Conservation (phyloP, 306 rosid genomes). For the Quercus engelmannii region DNA sequence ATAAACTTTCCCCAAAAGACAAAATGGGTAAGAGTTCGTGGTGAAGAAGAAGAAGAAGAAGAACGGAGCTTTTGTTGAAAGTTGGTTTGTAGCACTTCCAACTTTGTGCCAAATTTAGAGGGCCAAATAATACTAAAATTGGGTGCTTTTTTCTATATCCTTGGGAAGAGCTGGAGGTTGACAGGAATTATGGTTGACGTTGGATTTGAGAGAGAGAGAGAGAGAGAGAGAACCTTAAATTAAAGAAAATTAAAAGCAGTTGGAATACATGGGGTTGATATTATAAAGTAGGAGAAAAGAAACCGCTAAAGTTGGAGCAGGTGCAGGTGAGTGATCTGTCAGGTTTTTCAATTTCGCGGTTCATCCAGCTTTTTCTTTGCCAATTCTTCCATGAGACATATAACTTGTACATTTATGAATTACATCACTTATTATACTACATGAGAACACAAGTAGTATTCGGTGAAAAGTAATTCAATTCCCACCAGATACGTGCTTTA, state of each 20-base stretch:
- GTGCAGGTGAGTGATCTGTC: background rate
- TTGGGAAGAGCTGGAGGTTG: background rate
- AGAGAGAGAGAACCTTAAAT: conserved; percentile 23
- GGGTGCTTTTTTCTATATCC: background rate
- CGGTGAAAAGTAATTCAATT: no score
- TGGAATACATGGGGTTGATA: conserved; percentile 13
- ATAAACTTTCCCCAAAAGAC: background rate
- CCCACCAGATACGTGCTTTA: no score
- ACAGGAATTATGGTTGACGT: background rate
- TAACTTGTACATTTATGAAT: no score
- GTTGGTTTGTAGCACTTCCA: conserved; percentile 2
- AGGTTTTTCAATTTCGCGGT: background rate
- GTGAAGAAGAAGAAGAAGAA: background rate
- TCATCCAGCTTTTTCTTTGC: background rate
- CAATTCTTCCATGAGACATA: background rate
- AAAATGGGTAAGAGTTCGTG: conserved; percentile 1
- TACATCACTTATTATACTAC: no score
- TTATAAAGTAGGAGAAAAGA: conserved; percentile 27
- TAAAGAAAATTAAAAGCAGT: conserved; percentile 31
- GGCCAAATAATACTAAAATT: background rate
- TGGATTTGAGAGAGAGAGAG: conserved; percentile 22
- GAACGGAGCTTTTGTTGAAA: background rate
- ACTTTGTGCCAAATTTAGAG: conserved; percentile 10
- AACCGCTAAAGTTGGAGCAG: conserved; percentile 46
- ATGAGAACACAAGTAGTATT: no score